Base-by-base conservation (phyloP, 2,329 filamentous ascomycete genomes). In the Alternaria arbusti region DNA sequence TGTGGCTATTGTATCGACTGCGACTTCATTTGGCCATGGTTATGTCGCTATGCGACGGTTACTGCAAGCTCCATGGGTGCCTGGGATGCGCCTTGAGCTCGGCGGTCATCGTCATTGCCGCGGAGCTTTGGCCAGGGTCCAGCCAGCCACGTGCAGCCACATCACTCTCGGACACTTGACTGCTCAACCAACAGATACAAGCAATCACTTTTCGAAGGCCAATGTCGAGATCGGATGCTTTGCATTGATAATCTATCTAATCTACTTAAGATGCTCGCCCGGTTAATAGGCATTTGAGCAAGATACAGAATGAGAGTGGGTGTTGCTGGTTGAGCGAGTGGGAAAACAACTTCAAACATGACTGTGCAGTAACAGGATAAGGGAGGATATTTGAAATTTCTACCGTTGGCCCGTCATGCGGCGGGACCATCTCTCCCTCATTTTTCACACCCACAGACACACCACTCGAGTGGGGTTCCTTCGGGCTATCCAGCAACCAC, bases 91-190 rank as follows among this genome's bases (percentile, higher is more conserved):
- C 47, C 59, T 64, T 46, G 20, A 63, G 68, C 61, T 61, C 63
- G 49, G 47, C 56, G 63, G 54, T 43, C 68, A 66, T 69, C 71
- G 72, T 74, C 75, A 74, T 75, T 64, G 64, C 68, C 65, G 66
- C 66, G 46, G 56, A 61, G 57, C 66, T 57, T 60, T 55, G 57
- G 45, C 63, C 59, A 64, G 61, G 61, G 61, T 63, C 44, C 67
- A 64, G 50, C 49, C 30, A 25, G 47, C 61, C 68, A 70, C 67
- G 66, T 68, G 69, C 64, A 58, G 50, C 55, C 49, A 46, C 45
- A 51, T 55, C 50, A 54, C 49, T 50, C 36, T 26, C 26, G 6
- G 22, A 54, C 26, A 6, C 15, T 6, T 40, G 15, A 40, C 32
- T 40, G 15, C 12, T 20, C 49, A 10, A 22, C 5, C 30, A 22